Evolutionary conservation across 768 basidiomycete genomes (phyloP).

Genomic region (Tulasnella sp.): DNA sequence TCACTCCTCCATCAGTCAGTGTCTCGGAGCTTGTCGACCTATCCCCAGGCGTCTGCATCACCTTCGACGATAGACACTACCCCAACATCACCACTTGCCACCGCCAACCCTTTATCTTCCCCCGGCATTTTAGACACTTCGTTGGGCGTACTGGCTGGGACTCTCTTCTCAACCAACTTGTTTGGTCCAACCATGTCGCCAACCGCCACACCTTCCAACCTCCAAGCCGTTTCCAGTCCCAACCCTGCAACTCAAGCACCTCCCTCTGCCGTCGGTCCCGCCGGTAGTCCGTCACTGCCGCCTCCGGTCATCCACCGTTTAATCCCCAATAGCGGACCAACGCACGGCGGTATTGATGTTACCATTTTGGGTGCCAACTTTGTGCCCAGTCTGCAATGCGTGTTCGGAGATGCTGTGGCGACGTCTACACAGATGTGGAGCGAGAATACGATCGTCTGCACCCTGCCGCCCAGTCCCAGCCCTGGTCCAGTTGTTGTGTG

Average conservation of each 20-base stretch:
- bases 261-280: constrained; percentile 7
- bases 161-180: background rate
- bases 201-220: constrained; percentile 37
- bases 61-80: constrained; percentile 14
- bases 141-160: background rate
- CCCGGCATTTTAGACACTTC: background rate
- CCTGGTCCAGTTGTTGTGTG: constrained; percentile 84
- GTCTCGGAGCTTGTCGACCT: too few relatives aligned
- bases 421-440: constrained; percentile 85
- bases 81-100: constrained; percentile 10
- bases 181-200: constrained; percentile 26
- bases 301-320: constrained; percentile 52
- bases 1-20: too few relatives aligned
- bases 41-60: background rate
- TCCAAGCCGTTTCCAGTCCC: constrained; percentile 25
- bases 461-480: constrained; percentile 67
- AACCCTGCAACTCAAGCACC: constrained; percentile 3
- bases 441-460: constrained; percentile 83
- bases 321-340: constrained; percentile 74
- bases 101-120: background rate
- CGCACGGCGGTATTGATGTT: constrained; percentile 86
- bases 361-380: constrained; percentile 90
- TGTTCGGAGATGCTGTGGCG: constrained; percentile 75
- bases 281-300: background rate
- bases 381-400: constrained; percentile 41